Base-by-base conservation (phyloP, 805 yeast genomes). In the Starmerella apis region DNA sequence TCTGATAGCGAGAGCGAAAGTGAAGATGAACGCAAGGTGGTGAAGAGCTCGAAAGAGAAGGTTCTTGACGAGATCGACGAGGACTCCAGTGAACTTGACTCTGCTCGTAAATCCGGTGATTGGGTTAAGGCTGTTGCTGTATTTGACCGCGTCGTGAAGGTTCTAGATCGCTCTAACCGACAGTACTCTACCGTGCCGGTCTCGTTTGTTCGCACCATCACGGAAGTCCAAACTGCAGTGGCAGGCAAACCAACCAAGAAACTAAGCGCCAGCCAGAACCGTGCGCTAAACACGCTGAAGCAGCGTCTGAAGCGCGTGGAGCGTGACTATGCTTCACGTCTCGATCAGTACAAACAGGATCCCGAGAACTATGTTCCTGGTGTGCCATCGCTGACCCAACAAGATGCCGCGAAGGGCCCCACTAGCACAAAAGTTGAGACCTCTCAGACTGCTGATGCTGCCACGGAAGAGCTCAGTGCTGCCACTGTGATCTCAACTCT, bases 11-110 rank as follows among this genome's bases (percentile, higher is more conserved):
- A 42, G 13, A 68, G 73, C 43, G 84, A 75, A 53, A 55, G 60
- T 48, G 83, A 77, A 52, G 90, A 82, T 51, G 84, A 81, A 62
- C 82, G 79, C 65, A 83, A 81, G 59, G 86, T 87, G 37, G 95
- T 90, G 59, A 88, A 86, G 71, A 80, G 92, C 51, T 95, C 96
- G 48, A 86, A 83, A 70, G 97, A 88, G 57, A 92, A 90, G 72
- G 74, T 87, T 53, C 66, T 87, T 59, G 96, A 87, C 64, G 98
- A 92, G 66, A 76, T 92, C 70, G 80, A 77, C 59, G 72, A 73
- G 23, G 68, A 77, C 30, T 76, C 81, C 59, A 81, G 78, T 61
- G 74, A 78, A 47, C 78, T 87, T 61, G 87, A 81, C 62, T 74
- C 75, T 52, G 79, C 81, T 46, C 36, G 42, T 30, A 79, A 78